A percentile compares a stretch with the other conserved stretches of the same genome.
phyloP scores from a whole-genome alignment of 208 protist species.

The Leptomonas pyrrhocoris region DNA sequence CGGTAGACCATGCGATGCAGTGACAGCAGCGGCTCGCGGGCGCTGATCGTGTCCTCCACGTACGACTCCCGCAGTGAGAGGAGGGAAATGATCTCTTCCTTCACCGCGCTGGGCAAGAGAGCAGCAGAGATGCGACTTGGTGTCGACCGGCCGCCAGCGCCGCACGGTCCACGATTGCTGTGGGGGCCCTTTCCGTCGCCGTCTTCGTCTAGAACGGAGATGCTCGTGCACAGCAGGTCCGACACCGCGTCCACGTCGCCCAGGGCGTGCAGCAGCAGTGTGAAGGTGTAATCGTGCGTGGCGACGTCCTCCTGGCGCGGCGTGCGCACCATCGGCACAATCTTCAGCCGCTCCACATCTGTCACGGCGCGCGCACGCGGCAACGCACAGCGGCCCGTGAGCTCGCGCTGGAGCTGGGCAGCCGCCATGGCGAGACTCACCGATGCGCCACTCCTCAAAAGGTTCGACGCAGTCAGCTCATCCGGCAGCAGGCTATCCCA shows the following conservation, averaged over 20 bases:
- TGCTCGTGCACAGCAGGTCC: conserved; percentile 32
- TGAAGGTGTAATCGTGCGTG: conserved; percentile 64
- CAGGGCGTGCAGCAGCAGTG: conserved; percentile 77
- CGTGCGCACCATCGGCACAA: conserved; percentile 52
- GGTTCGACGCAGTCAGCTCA: not conserved
- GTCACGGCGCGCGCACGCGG: conserved; percentile 19
- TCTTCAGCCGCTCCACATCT: conserved; percentile 48
- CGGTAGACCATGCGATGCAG: conserved; percentile 82
- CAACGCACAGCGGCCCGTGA: conserved; percentile 9
- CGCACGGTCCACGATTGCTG: not conserved
- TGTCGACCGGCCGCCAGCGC: not conserved
- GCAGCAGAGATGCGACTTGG: conserved; percentile 23
- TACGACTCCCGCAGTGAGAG: conserved; percentile 46
- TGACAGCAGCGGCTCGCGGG: conserved; percentile 81
- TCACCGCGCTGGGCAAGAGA: conserved; percentile 23
- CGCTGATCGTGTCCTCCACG: conserved; percentile 66
- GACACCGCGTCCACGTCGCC: conserved; percentile 77
- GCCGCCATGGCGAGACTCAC: conserved; percentile 29
- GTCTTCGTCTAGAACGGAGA: conserved; percentile 5
- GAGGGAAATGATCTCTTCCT: conserved; percentile 25
- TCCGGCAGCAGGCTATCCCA: conserved; percentile 65
- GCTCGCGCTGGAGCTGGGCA: conserved; percentile 21
- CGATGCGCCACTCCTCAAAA: not conserved
- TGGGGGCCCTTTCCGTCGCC: not conserved
- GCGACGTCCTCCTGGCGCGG: conserved; percentile 73